Percentiles rank a stretch among this genome's conserved stretches.
phyloP scores from a whole-genome alignment of 805 yeast genomes.

The Sugiyamaella smithiae region DNA sequence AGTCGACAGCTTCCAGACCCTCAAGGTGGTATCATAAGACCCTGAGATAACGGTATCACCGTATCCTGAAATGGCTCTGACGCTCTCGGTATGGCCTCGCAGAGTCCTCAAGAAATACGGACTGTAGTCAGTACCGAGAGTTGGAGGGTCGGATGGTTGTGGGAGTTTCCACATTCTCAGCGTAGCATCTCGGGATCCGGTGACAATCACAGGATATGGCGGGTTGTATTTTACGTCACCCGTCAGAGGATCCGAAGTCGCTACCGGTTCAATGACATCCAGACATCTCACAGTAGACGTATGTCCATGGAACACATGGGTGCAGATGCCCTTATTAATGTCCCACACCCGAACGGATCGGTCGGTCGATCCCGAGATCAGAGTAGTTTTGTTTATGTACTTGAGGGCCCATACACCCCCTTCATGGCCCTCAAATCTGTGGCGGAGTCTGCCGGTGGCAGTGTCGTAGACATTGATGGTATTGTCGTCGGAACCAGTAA shows the following conservation, averaged over 20 bases:
- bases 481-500: conserved; percentile 89
- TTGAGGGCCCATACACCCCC: conserved; percentile 99
- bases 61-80: conserved; percentile 81
- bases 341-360: conserved; percentile 94
- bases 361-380: conserved; percentile 94
- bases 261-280: conserved; percentile 70
- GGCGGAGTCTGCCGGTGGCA: conserved; percentile 59
- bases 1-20: conserved; percentile 87
- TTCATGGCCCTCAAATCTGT: conserved; percentile 77
- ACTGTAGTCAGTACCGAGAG: conserved; percentile 34
- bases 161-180: conserved; percentile 85
- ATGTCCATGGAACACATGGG: conserved; percentile 89
- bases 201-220: conserved; percentile 62
- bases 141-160: conserved; percentile 36
- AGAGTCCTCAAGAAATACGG: conserved; percentile 69
- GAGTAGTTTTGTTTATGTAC: conserved; percentile 63
- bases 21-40: conserved; percentile 81
- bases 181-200: conserved; percentile 86
- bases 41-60: conserved; percentile 85
- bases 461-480: conserved; percentile 80
- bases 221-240: conserved; percentile 60
- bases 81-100: conserved; percentile 75
- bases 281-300: conserved; percentile 90
- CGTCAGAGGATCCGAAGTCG: conserved; percentile 52
- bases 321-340: conserved; percentile 75